Evolutionary conservation across 2,329 filamentous ascomycete species (phyloP), one percentile per base, ranked within the genome.

Genomic region (Epichloe elymi): DNA sequence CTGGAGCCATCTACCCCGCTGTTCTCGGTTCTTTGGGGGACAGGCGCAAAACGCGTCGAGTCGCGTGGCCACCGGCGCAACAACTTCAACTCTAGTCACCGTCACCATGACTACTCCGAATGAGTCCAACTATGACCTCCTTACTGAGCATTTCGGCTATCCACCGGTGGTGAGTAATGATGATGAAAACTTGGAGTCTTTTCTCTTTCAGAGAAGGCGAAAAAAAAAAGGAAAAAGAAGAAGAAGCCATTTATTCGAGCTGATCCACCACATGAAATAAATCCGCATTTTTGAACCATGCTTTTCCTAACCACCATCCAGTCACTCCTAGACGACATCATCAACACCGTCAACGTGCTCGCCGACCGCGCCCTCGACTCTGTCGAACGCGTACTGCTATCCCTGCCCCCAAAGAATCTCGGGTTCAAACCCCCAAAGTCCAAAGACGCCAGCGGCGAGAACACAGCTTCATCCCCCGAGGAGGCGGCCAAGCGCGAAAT

Each of bases 261-360:
- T 10, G 30, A 26, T 10, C 8, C n/a, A 35, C 8, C n/a, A 35
- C 23, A 43, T 26, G 41, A n/a, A 41, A 11, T 30, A n/a, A 41
- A 11, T 30, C 8, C 30, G 30, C 30, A 30, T 30, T 30, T 40
- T 41, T 33, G 19, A 11, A 6, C 11, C 15, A n/a, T 26, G 7
- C 11, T 19, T 19, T 11, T 17, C 10, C 47, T 42, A 37, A 36
- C 33, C 14, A 20, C 43, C 37, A 39, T 12, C 17, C 33, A 95
- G 90, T 86, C 86, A 54, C 80, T 98, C 41, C 85, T 98, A 63
- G 93, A 98, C 79, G 91, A 97, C 70, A 90, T 97, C 60, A 95
- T 97, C 72, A 96, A 97, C 74, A 86, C 85, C 51, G 82, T 96
- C 67, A 98, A 97, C 72, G 87, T 91, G 62, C 80, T 96, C 61